Evolutionary conservation across 805 yeast genomes (phyloP), one percentile per base, ranked within the genome.

Genomic region (Ogataea zsoltii): DNA sequence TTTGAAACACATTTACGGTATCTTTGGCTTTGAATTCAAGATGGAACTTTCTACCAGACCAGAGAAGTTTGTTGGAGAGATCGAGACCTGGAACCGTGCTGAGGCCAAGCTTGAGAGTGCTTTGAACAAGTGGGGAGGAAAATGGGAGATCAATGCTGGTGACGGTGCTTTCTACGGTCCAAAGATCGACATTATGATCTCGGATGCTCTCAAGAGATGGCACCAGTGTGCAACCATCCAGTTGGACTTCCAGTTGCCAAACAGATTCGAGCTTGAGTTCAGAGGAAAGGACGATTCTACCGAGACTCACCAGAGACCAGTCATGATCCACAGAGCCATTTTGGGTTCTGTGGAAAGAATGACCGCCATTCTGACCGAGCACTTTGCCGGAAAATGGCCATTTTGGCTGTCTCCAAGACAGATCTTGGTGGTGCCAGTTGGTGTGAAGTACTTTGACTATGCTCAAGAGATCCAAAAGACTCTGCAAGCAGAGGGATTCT

Each of bases 391-490:
- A 63, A 94, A 90, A 69, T 94, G 99, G 99, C 99, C 99, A 63
- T 88, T 94, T 79, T 94, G 99, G 99, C 78, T 94, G 66, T 91
- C 98, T n/a, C 99, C 99, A 63, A 86, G 99, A 75, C 99, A 94
- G 74, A 80, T 92, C 47, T 76, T 92, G 60, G 95, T 94, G 61
- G 94, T 94, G 25, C 99, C 99, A 58, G 97, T 94, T 59, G 97
- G 97, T 63, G 95, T 87, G 54, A 89, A 88, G 69, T 92, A 85
- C 76, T 82, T 76, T 62, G 96, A 84, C 54, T 94, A 94, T 64
- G 99, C 98, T 34, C 83, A 85, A 68, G 74, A 80, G 58, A 86
- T 94, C 54, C 82, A 83, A 61, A 80, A 85, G 62, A 68, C 69
- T 55, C 74, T 85, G 65, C 83, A 85, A 63, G 75, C 72, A 46